Conservation (phyloP, 2,329 filamentous ascomycete species). For the Botrytis pseudocinerea region DNA sequence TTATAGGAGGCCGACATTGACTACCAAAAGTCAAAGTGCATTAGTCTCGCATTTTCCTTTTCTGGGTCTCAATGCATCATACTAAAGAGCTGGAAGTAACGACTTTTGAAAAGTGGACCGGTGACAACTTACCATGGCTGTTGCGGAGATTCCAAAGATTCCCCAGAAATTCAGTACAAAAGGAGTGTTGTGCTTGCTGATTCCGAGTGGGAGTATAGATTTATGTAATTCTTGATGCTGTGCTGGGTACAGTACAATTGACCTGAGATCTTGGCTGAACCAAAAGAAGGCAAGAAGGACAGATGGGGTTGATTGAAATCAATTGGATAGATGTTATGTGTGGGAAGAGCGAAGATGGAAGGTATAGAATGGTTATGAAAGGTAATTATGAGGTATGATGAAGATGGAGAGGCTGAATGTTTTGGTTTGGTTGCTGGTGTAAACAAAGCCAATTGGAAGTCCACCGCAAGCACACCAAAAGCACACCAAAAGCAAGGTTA, state of each 20-base stretch:
- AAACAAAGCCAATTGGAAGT: constrained; percentile 18
- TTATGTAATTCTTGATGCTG: neutral
- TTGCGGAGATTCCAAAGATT: constrained; percentile 15
- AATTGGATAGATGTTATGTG: neutral
- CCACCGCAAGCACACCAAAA: too few species aligned
- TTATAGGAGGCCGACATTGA: constrained; percentile 56
- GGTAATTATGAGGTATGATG: neutral
- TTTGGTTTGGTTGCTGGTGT: constrained; percentile 19
- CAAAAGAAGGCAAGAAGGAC: neutral
- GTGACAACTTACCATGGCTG: constrained; percentile 24
- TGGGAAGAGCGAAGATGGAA: neutral
- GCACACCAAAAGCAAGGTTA: neutral
- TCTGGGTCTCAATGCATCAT: constrained; percentile 17
- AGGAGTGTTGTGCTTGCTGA: neutral
- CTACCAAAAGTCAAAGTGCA: constrained; percentile 20
- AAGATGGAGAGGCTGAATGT: constrained; percentile 15
- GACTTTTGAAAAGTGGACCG: constrained; percentile 22
- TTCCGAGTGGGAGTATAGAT: neutral
- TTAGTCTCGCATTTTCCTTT: constrained; percentile 17
- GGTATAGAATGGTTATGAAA: neutral
- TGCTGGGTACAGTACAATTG: neutral
- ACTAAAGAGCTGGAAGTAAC: constrained; percentile 16
- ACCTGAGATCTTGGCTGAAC: neutral
- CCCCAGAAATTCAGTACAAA: constrained; percentile 7
- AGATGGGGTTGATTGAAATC: neutral